Evolutionary conservation across 2,329 filamentous ascomycete species (phyloP).

Genomic region (Trichoderma asperellum): DNA sequence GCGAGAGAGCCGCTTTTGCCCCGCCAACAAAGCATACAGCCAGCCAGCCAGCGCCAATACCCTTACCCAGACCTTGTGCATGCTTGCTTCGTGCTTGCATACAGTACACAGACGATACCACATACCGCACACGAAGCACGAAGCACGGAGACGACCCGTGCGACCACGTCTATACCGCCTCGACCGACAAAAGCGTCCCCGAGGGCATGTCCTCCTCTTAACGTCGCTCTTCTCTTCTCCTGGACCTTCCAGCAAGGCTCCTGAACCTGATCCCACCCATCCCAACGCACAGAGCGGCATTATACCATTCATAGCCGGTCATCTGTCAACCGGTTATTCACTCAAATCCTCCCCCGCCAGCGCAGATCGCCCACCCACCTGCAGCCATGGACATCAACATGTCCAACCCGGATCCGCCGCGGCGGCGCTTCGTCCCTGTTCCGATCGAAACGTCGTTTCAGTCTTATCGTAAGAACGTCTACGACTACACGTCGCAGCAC

Average conservation of each 20-base stretch:
- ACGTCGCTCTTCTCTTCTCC: conserved; percentile 9
- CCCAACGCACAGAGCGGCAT: background rate
- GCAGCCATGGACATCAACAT: conserved; percentile 35
- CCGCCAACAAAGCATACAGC: background rate
- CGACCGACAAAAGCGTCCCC: conserved; percentile 7
- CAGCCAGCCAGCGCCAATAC: background rate
- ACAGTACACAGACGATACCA: background rate
- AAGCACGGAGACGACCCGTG: conserved; percentile 10
- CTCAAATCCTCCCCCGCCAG: background rate
- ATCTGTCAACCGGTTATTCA: background rate
- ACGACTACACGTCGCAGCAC: conserved; percentile 30
- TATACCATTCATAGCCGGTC: background rate
- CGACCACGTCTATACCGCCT: conserved; percentile 23
- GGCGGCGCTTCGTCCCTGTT: conserved; percentile 67
- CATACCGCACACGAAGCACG: conserved; percentile 9
- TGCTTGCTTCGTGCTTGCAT: conserved; percentile 4
- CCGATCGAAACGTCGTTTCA: conserved; percentile 74
- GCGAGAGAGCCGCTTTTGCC: background rate
- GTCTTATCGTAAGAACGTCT: conserved; percentile 51
- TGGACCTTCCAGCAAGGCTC: conserved; percentile 22
- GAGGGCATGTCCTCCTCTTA: conserved; percentile 24
- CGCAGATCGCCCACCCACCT: conserved; percentile 18
- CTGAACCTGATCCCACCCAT: background rate
- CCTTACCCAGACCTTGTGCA: background rate
- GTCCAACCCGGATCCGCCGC: conserved; percentile 48